These are phyloP conservation scores for Amanita brunnescens DNA, from an alignment of 768 basidiomycete genomes.

Conservation along the genomic window DNA sequence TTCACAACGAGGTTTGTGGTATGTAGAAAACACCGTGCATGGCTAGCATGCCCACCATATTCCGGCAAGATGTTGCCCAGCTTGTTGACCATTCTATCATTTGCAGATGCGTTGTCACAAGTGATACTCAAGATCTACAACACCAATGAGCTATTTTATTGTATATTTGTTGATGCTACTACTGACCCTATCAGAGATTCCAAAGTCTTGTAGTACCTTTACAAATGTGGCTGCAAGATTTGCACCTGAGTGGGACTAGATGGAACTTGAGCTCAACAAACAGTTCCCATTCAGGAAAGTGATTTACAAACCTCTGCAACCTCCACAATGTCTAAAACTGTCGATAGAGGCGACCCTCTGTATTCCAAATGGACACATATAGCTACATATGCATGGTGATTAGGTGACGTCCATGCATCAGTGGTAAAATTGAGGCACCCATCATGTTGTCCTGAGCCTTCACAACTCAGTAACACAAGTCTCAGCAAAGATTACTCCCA, in stretches of 20 bases:
- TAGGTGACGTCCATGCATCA: conserved; percentile 11
- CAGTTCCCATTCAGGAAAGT: neutral
- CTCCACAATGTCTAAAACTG: conserved; percentile 31
- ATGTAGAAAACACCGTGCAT: conserved; percentile 2
- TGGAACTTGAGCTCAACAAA: neutral
- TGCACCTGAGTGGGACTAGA: conserved; percentile 22
- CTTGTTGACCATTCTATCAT: conserved; percentile 25
- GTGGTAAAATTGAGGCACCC: conserved; percentile 12
- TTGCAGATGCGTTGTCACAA: conserved; percentile 10
- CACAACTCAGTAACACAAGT: no score
- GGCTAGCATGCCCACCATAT: conserved; percentile 18
- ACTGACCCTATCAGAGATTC: neutral
- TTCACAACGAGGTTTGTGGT: conserved; percentile 3
- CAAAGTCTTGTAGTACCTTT: conserved; percentile 2
- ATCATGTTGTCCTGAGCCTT: no score
- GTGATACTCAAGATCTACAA: neutral
- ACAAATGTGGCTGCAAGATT: conserved; percentile 7
- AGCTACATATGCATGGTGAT: conserved; percentile 17
- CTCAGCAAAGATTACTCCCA: no score
- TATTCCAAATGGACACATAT: conserved; percentile 25
- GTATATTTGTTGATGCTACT: neutral
- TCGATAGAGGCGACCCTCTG: conserved; percentile 16
- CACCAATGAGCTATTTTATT: neutral
- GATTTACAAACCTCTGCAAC: conserved; percentile 11
- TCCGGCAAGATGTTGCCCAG: conserved; percentile 11